These are phyloP conservation scores for Ustilago lituana DNA, from an alignment of 1,284 basidiomycete genomes.

Conservation along the genomic window DNA sequence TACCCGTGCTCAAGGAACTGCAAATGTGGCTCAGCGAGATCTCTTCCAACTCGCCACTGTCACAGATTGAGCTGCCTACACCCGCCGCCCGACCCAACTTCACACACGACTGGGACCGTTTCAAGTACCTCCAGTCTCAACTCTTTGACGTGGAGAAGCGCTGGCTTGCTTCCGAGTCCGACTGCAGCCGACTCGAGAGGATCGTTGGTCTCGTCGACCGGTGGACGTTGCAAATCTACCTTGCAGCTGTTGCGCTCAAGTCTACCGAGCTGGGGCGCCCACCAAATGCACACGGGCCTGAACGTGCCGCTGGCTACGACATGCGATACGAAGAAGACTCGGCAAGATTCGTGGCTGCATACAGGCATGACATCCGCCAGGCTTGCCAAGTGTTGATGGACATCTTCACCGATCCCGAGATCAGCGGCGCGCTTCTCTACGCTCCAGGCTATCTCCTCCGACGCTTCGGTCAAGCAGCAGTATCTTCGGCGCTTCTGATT, in stretches of 20 bases:
- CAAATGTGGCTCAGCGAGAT: constrained; percentile 38
- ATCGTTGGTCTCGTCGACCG: constrained; percentile 40
- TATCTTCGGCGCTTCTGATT: constrained; percentile 18
- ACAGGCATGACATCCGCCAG: constrained; percentile 31
- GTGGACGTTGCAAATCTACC: constrained; percentile 36
- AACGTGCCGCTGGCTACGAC: constrained; percentile 19
- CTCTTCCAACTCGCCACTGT: constrained; percentile 25
- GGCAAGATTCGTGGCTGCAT: constrained; percentile 31
- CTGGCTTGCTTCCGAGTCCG: constrained; percentile 35
- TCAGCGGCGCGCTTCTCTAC: constrained; percentile 39
- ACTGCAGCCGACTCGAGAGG: constrained; percentile 40
- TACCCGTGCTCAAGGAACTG: constrained; percentile 28
- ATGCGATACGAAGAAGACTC: constrained; percentile 34
- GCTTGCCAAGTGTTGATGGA: constrained; percentile 42
- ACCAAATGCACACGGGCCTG: constrained; percentile 10
- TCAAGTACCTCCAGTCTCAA: constrained; percentile 42
- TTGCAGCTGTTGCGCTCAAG: constrained; percentile 33
- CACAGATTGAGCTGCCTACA: constrained; percentile 15
- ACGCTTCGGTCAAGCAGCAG: constrained; percentile 26
- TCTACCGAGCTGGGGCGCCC: constrained; percentile 19
- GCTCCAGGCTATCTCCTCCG: constrained; percentile 39
- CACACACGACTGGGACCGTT: constrained; percentile 45
- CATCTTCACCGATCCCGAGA: constrained; percentile 45
- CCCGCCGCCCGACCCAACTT: constrained; percentile 17
- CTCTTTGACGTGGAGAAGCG: constrained; percentile 42